A percentile compares a stretch with the other conserved stretches of the same genome.
Conservation (phyloP, 352 stramenopile genomes). For the Phytophthora chlamydospora region DNA sequence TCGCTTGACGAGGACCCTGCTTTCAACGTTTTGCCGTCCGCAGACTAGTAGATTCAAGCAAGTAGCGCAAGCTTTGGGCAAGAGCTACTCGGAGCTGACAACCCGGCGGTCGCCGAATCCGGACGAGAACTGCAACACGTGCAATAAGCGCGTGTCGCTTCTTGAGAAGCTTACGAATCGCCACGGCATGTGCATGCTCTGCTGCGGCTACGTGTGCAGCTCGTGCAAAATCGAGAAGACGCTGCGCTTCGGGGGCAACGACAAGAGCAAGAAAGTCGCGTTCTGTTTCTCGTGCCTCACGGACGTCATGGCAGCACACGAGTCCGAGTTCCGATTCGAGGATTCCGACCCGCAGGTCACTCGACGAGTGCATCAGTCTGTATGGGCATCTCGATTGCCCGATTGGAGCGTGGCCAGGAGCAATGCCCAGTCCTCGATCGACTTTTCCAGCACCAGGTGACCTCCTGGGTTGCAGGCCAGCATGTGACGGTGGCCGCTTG, state of each 20-base stretch:
- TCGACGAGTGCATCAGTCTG: no score
- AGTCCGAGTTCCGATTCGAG: not conserved
- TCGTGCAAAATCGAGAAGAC: conserved; percentile 23
- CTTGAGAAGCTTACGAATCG: conserved; percentile 8
- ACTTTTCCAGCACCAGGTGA: no score
- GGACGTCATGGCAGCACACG: not conserved
- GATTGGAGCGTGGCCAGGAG: no score
- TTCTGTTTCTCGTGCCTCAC: conserved; percentile 21
- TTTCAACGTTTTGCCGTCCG: conserved; percentile 17
- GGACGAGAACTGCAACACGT: conserved; percentile 6
- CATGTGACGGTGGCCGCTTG: no score
- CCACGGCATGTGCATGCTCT: conserved; percentile 20
- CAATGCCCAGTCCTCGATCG: no score
- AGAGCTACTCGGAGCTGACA: not conserved
- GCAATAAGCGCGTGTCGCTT: not conserved
- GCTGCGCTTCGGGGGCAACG: conserved; percentile 28
- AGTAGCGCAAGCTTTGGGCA: conserved; percentile 6
- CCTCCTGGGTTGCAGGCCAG: no score
- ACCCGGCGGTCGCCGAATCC: not conserved
- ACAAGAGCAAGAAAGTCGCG: conserved; percentile 27
- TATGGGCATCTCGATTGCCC: no score
- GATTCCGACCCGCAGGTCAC: not conserved
- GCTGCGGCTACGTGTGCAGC: conserved; percentile 19
- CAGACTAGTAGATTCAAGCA: conserved; percentile 1
- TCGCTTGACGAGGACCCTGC: conserved; percentile 11